Base-by-base conservation (phyloP, 1,284 basidiomycete genomes). In the Tilletia walkeri region DNA sequence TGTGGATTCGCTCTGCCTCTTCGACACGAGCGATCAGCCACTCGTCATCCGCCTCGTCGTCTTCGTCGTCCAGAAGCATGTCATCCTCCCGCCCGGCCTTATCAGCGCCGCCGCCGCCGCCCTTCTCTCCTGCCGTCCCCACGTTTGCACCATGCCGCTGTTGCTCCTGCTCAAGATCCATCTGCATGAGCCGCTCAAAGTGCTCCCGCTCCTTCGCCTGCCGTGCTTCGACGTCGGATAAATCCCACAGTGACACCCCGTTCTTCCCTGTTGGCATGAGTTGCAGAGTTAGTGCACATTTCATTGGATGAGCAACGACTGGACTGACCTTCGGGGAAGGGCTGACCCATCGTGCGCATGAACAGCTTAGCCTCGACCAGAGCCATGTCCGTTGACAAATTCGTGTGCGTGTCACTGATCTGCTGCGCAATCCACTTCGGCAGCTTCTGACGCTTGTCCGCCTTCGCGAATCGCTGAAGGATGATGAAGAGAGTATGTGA, bases 391-490 rank as follows among this genome's bases (percentile, higher is more conserved):
- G 95, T 99, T 7, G 96, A 99, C 69, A 99, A 87, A 85, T 99
- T 99, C 10, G 94, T 92, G 49, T 94, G 93, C 0, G 94, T 92
- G 82, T 99, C 96, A 61, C 78, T 73, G 82, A 99, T 99, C 83
- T 98, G 97, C 84, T 96, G 94, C 84, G 98, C 98, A 80, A 99
- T 99, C 96, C 96, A 99, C 68, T 93, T 91, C 1, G 96, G 96
- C 76, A 99, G 87, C 88, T 98, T 99, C 65, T 93, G 90, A 34
- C 96, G 89, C 86, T 99, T 99, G 84, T 99, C 96, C 36, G 93
- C 91, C 69, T 95, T 89, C 10, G 95, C 95, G 83, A 98, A 99
- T 10, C 96, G 91, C 94, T 97, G 81, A 30, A 20, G 36, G 14
- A 7, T 36, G 24, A 30, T 41, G 20, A 10, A 38, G 38, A 39